Evolutionary conservation across 2,329 filamentous ascomycete species (phyloP).

Genomic region (Dactylellina cionopaga): DNA sequence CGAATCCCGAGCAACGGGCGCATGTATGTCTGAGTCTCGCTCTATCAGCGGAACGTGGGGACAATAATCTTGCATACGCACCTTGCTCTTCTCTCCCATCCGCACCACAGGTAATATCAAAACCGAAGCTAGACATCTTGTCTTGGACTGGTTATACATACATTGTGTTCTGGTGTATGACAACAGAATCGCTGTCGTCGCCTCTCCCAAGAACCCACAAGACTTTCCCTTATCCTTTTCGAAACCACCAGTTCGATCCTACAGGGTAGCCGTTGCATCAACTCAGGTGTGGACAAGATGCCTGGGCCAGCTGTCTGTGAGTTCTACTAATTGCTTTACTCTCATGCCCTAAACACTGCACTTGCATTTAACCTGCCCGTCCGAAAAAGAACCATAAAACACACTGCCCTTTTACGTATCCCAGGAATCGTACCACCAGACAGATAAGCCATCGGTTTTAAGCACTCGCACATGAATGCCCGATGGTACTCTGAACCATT

Average conservation of each 20-base stretch:
- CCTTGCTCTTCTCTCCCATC: constrained; percentile 24
- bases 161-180: constrained; percentile 5
- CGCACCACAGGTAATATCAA: constrained; percentile 21
- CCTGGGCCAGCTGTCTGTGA: constrained; percentile 36
- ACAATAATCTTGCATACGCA: constrained; percentile 38
- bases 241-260: constrained; percentile 21
- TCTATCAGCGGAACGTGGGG: constrained; percentile 34
- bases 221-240: constrained; percentile 19
- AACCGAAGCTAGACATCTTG: constrained; percentile 13
- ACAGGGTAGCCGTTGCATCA: constrained; percentile 29
- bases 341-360: constrained; percentile 16
- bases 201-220: constrained; percentile 22
- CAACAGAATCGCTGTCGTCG: constrained; percentile 15
- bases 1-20: constrained; percentile 20
- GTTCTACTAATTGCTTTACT: constrained; percentile 28
- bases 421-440: neutral
- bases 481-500: constrained; percentile 8
- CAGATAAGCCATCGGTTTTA: constrained; percentile 7
- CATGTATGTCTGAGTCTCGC: constrained; percentile 32
- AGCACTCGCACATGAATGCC: constrained; percentile 3
- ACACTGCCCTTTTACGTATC: constrained; percentile 22
- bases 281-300: constrained; percentile 18
- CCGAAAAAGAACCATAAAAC: constrained; percentile 1
- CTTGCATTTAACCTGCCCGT: constrained; percentile 13
- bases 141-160: neutral